A percentile compares a stretch with the other conserved stretches of the same genome.
Conservation (phyloP, 257 asterid genomes). For the Coffea eugenioides region DNA sequence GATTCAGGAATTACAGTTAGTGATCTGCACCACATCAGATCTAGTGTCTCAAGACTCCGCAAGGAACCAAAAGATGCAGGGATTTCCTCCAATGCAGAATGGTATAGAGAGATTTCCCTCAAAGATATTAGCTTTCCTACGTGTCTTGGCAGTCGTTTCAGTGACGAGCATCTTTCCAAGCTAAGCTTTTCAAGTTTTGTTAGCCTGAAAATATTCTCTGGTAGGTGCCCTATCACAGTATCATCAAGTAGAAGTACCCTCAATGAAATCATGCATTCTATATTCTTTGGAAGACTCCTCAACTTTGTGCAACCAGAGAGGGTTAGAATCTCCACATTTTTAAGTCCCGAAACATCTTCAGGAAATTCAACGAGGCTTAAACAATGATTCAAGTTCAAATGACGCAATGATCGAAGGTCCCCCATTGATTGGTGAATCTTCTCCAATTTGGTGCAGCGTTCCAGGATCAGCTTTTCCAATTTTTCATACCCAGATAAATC, state of each 20-base stretch:
- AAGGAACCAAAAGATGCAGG: slow-evolving; percentile 27
- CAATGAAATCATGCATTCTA: slow-evolving; percentile 30
- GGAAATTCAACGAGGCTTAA: slow-evolving; percentile 25
- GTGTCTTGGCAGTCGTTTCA: slow-evolving; percentile 23
- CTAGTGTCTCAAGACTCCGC: slow-evolving; percentile 25
- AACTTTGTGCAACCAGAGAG: slow-evolving; percentile 34
- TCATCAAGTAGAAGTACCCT: slow-evolving; percentile 22
- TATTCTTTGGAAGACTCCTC: slow-evolving; percentile 22
- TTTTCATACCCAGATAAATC: slow-evolving; percentile 28
- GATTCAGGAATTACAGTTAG: slow-evolving; percentile 23
- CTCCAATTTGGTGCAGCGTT: slow-evolving; percentile 19
- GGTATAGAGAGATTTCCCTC: slow-evolving; percentile 23
- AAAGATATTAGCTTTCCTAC: slow-evolving; percentile 32
- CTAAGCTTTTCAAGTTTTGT: slow-evolving; percentile 24
- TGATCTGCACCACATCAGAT: slow-evolving; percentile 24
- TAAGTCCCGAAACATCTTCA: slow-evolving; percentile 33
- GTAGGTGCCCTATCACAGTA: slow-evolving; percentile 23
- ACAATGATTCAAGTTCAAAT: slow-evolving; percentile 32
- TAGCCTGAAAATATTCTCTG: slow-evolving; percentile 24
- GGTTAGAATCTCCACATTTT: slow-evolving; percentile 29
- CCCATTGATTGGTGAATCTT: slow-evolving; percentile 30
- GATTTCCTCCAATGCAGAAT: slow-evolving; percentile 25
- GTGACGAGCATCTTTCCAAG: slow-evolving; percentile 15
- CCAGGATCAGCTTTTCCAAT: slow-evolving; percentile 30
- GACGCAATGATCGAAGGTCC: slow-evolving; percentile 17